Base-by-base conservation (phyloP, 129 eudicot species). In the Centella asiatica region DNA sequence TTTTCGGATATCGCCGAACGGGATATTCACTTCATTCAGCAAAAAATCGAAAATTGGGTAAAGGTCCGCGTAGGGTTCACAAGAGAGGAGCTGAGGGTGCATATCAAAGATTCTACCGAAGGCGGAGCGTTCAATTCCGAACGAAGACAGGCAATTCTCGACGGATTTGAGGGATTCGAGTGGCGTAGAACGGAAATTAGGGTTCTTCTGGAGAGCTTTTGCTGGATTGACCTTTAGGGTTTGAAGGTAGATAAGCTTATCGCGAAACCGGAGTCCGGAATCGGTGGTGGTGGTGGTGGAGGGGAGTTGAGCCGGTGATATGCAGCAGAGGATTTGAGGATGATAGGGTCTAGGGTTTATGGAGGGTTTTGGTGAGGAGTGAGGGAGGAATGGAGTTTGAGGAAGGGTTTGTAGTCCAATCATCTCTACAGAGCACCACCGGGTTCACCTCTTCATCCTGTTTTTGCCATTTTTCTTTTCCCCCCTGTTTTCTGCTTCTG, bases 181-280 rank as follows among this genome's bases (percentile, higher is more conserved):
- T 39, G 95, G 83, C 48, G 90, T 72, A 44, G 94, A 75, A 39
- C 98, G 88, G 71, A 92, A 66, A 64, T 79, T 68, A 3, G 99
- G 99, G 81, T 92, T 92, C 60, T 44, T 61, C 17, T 56, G 50
- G 48, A 92, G 84, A 84, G 96, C 99, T 78, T 87, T 87, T 49
- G 65, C 44, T 45, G 90, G 78, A 68, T 87, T 83, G 47, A 92
- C 74, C 37, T 82, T 76, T 15, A 87, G 79, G 76, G 83, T 47
- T 76, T 69, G 56, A 33, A 92, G 83, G 65, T 92, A 78, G 17
- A 71, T 54, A 67, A 92, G 65, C 44, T 92, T 92, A 50, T 74
- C 60, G 15, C 94, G 87, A 82, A 92, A 92, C 6, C 69, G 84
- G 56, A 84, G 72, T 70, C 95, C 96, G 67, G 84, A 44, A 75